phyloP scores from a whole-genome alignment of 2,329 filamentous ascomycete species.

The Alternaria triticina region DNA sequence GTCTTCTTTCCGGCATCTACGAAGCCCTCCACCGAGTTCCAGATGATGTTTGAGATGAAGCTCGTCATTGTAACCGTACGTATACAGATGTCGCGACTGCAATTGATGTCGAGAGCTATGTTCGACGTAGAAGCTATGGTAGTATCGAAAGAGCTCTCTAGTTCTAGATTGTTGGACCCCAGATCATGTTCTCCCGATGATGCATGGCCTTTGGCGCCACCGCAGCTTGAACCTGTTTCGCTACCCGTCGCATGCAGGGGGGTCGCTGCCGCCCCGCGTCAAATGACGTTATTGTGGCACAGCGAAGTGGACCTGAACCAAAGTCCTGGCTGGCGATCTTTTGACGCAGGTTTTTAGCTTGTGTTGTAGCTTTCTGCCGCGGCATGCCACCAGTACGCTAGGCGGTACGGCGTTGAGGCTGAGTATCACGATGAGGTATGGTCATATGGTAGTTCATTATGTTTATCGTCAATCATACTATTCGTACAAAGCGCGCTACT shows the following conservation, averaged over 20 bases:
- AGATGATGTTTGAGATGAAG: constrained; percentile 48
- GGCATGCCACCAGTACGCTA: background rate
- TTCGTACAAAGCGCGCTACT: constrained; percentile 10
- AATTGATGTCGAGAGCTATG: background rate
- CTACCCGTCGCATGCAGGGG: constrained; percentile 8
- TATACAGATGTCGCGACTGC: background rate
- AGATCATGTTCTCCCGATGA: constrained; percentile 24
- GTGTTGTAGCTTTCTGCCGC: background rate
- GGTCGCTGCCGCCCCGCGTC: constrained; percentile 23
- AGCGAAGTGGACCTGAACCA: background rate
- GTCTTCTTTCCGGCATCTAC: constrained; percentile 46
- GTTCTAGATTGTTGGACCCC: constrained; percentile 4
- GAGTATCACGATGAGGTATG: background rate
- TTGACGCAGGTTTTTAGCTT: constrained; percentile 7
- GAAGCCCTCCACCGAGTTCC: constrained; percentile 47
- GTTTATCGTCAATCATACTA: background rate
- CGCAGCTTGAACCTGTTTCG: constrained; percentile 34
- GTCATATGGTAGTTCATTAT: background rate
- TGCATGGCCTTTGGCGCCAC: constrained; percentile 26
- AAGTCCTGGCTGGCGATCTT: constrained; percentile 9
- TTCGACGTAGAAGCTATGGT: background rate
- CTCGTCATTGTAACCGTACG: constrained; percentile 25
- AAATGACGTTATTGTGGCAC: constrained; percentile 39
- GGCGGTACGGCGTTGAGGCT: background rate
- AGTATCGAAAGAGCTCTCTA: background rate